Evolutionary conservation across 2,329 filamentous ascomycete genomes (phyloP).

Genomic region (Trichoderma polysporum): DNA sequence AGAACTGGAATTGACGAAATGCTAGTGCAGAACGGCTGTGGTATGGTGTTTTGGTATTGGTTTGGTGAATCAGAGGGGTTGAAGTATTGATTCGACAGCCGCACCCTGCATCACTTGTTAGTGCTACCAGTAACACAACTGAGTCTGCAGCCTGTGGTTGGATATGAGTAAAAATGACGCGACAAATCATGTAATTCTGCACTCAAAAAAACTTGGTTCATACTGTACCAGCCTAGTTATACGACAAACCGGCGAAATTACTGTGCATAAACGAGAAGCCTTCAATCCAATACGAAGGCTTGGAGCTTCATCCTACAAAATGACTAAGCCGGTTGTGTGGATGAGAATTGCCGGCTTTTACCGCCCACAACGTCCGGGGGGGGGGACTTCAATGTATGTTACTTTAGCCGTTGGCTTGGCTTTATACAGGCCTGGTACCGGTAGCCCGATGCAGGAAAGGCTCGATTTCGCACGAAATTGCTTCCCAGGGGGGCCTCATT

Average conservation of each 20-base stretch:
- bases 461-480: slow-evolving; percentile 14
- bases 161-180: not conserved
- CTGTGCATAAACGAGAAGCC: not conserved
- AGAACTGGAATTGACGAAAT: not conserved
- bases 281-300: not conserved
- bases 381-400: not conserved
- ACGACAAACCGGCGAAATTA: not conserved
- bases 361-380: not conserved
- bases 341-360: not conserved
- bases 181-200: not conserved
- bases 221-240: too few relatives aligned
- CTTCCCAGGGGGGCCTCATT: slow-evolving; percentile 13
- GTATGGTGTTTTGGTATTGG: not conserved
- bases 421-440: not conserved
- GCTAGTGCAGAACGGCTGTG: not conserved
- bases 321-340: not conserved
- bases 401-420: slow-evolving; percentile 15
- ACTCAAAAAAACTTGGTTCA: too few relatives aligned
- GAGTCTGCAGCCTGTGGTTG: not conserved
- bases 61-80: not conserved
- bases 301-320: not conserved
- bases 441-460: slow-evolving; percentile 12
- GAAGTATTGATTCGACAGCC: not conserved
- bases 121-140: not conserved
- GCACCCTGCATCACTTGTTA: not conserved